Percentiles rank a stretch among this genome's conserved stretches.
These are phyloP conservation scores for Klebsormidium nitens DNA, from an alignment of 139 green algal species.

Conservation along the genomic window DNA sequence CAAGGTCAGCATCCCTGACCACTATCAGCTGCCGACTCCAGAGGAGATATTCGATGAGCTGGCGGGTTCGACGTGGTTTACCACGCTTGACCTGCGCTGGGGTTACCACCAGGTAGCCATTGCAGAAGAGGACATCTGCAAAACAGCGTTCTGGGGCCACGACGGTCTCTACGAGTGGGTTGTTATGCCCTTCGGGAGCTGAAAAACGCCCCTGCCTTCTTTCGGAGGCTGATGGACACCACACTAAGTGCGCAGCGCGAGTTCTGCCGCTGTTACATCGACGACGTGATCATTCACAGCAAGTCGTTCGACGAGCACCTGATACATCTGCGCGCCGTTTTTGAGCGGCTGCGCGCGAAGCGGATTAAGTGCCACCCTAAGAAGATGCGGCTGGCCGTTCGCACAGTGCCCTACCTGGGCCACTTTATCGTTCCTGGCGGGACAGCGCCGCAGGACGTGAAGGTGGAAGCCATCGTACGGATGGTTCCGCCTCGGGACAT, in stretches of 20 bases:
- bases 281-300: too few species aligned
- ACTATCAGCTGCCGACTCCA: not conserved
- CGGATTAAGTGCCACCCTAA: not conserved
- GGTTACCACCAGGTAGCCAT: too few species aligned
- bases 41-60: constrained; percentile 7
- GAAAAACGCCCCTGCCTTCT: not conserved
- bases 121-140: too few species aligned
- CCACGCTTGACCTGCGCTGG: not conserved
- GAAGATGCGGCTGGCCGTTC: not conserved
- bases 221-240: too few species aligned
- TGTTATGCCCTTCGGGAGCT: not conserved
- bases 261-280: too few species aligned
- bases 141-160: too few species aligned
- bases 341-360: not conserved
- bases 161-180: too few species aligned
- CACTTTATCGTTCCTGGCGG: not conserved
- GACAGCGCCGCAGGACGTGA: too few species aligned
- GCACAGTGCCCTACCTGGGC: not conserved
- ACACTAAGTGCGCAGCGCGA: too few species aligned
- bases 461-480: too few species aligned
- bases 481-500: not conserved
- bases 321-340: not conserved
- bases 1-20: not conserved
- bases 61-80: not conserved
- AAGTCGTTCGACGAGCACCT: not conserved